Evolutionary conservation across 1,139 yeast genomes (phyloP), one percentile per base, ranked within the genome.

Genomic region (Nematodospora anomalae): DNA sequence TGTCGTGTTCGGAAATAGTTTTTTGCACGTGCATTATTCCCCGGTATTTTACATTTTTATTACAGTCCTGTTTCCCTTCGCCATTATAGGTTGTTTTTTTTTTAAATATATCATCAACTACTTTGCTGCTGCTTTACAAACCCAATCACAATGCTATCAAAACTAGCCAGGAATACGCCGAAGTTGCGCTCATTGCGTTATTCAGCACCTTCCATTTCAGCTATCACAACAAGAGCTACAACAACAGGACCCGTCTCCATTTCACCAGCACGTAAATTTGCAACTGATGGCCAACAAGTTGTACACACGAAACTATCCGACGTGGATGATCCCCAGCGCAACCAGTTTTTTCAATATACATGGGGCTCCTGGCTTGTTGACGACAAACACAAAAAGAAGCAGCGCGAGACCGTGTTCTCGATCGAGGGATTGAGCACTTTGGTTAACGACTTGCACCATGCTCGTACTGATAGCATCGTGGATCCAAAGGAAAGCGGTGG

Each of bases 291-390:
- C 4, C 48, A 52, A 16, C 74, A 71, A 49, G 54, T 67, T 6
- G n/a, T n/a, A n/a, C 64, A 55, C 52, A 81, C 88, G 40, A 72
- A 71, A 44, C 55, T 82, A 28, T 62, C 75, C 26, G 85, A 83
- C 50, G 74, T 77, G 40, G 62, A 71, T 35, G 89, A 83, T 51
- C 89, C 90, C 12, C 72, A 79, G 43, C 75, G 95, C 58, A 77
- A 76, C 42, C 74, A 80, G 35, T 87, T 90, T 52, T 90, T 87
- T 69, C 79, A 83, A 54, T 92, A 89, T 58, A 71, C 92, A 3
- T 90, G 97, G 96, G 98, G 98, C 33, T 75, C 95, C 3, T 92
- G 97, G 97, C 66, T 90, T 53, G 77, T 73, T 43, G 79, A 90
- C 55, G 96, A 90, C 56, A 75, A 73, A 43, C 63, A 63, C 28